phyloP scores from a whole-genome alignment of 2,329 filamentous ascomycete species.

The Scytalidium sp. region DNA sequence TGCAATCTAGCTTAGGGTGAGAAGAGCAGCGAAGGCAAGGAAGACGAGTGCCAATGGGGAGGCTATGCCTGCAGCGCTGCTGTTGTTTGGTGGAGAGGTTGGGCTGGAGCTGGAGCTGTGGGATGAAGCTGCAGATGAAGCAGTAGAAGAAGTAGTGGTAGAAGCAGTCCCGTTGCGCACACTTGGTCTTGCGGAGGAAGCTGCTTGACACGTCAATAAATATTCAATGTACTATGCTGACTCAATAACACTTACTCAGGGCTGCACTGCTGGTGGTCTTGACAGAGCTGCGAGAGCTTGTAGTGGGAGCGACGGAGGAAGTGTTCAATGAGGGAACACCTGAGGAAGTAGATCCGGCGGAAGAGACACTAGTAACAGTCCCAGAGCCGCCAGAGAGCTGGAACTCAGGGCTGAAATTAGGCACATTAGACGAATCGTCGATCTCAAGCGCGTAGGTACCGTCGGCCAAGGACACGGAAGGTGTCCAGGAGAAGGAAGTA shows the following conservation, averaged over 20 bases:
- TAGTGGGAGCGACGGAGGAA: too few relatives aligned
- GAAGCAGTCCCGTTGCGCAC: slow-evolving; percentile 3
- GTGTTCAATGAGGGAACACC: too few relatives aligned
- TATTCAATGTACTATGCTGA: background rate
- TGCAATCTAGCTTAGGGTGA: slow-evolving; percentile 26
- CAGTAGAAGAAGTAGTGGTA: slow-evolving; percentile 3
- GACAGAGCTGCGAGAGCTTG: too few relatives aligned
- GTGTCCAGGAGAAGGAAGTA: slow-evolving; percentile 19
- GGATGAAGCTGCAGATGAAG: too few relatives aligned
- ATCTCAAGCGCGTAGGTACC: slow-evolving; percentile 24
- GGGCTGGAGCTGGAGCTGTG: slow-evolving; percentile 5
- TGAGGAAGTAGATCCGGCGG: slow-evolving; percentile 1
- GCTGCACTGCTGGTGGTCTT: background rate
- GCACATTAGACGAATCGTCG: slow-evolving; percentile 11
- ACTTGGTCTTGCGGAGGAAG: background rate
- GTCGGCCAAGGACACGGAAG: slow-evolving; percentile 10
- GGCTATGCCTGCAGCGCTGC: slow-evolving; percentile 18
- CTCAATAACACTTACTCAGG: background rate
- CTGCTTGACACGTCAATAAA: background rate
- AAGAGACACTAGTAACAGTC: too few relatives aligned
- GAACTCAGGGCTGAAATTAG: slow-evolving; percentile 25
- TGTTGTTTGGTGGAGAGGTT: slow-evolving; percentile 10
- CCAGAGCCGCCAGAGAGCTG: slow-evolving; percentile 17
- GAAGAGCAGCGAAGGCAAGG: slow-evolving; percentile 24
- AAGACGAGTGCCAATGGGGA: slow-evolving; percentile 26